Base-by-base conservation (phyloP, 345 rosid genomes). In the Balakata baccata region DNA sequence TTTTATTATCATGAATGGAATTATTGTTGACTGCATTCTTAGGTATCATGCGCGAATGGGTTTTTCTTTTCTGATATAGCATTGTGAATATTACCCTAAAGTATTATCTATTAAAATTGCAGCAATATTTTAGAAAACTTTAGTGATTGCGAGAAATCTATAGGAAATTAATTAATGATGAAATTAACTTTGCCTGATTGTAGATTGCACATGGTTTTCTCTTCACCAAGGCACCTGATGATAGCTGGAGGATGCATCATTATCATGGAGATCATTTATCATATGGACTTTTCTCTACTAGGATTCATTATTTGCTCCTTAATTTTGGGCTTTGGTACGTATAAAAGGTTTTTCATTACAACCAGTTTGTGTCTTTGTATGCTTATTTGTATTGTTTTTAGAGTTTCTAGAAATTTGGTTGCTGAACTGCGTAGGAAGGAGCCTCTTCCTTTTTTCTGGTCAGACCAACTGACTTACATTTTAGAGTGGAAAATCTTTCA, bases 121-220 rank as follows among this genome's bases (percentile, higher is more conserved):
- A 38, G 14, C 38, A 60, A 14, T 67, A 29, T 29, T 34, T 46
- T n/a, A 49, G 11, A 71, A 60, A 16, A 18, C 38, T 23, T 3
- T 6, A 3, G 23, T 71, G 11, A 25, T 66, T 37, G 41, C 46
- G 20, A 38, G 67, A 61, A 72, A 17, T 61, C 57, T 47, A 13
- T 14, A 3, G 34, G 2, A 4, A 11, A 37, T 11, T 37, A 22
- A 13, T 22, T 50, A 14, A 38, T 45, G 34, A 56, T 58, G n/a
- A 64, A 54, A 16, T 23, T 0, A 12, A 17, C n/a, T 17, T 34
- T 53, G 8, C 58, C 41, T 57, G 56, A 17, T 69, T 81, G 77
- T 73, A 95, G 98, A 86, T 80, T 95, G 87, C 98, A 92, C 79
- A 88, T 95, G 96, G 99, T 95, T 81, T 92, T 95, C 88, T 95